Base-by-base conservation (phyloP, 2,329 filamentous ascomycete genomes). In the Rachicladosporium sp. region DNA sequence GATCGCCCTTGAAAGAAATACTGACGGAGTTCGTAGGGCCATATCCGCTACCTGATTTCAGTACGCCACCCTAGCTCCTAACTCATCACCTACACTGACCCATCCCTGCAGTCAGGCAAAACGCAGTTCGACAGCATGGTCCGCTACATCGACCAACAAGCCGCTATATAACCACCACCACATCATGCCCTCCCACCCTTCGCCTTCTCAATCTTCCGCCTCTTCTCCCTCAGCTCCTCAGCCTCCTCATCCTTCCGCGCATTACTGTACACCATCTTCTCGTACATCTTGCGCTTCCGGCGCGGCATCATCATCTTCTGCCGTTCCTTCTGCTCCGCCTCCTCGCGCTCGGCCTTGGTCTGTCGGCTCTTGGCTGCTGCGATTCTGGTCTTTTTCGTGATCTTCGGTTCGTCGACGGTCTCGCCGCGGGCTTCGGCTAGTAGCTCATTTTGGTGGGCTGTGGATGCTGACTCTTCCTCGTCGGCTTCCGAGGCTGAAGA, bases 221-320 rank as follows among this genome's bases (percentile, higher is more conserved):
- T 78, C 80, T 98, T 98, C 42, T 73, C 74, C 51, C 88, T 75
- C 60, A 98, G 67, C 66, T 80, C 83, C 68, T 89, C 82, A 35
- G 89, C 84, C 67, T 94, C 86, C 19, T 78, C 82, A 50, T 89
- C 89, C 70, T 86, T 84, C 73, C 91, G 88, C 66, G 81, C 88
- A 65, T 95, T 94, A 46, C 79, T 87, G 65, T 93, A 93, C 57
- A 87, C 73, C 85, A 98, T 98, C 70, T 95, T 91, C 70, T 96
- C 91, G 50, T 89, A 82, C 55, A 95, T 69, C 78, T 95, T 95
- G 55, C 91, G 74, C 78, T 96, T 98, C 76, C 93, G 91, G 64
- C 93, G 84, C 63, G 82, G 84, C 70, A 96, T 80, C 91, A 98
- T 98, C 68, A 93, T 91, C 76, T 94, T 95, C 60, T 85, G 81